phyloP scores from a whole-genome alignment of 139 green algal genomes.

The Chlamydomonas sphaeroides region DNA sequence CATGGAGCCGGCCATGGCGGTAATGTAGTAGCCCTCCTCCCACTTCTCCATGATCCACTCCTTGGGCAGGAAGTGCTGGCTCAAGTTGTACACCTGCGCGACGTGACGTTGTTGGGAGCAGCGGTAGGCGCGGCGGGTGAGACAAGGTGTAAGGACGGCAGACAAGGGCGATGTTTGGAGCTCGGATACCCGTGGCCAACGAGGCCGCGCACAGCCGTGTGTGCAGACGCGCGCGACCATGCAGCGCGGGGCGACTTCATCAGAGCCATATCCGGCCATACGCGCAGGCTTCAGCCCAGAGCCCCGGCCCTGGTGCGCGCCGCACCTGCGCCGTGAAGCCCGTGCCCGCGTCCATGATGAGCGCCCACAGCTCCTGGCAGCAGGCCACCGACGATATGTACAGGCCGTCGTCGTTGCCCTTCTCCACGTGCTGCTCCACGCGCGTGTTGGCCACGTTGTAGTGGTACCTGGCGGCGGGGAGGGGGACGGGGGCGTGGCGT shows the following conservation, averaged over 20 bases:
- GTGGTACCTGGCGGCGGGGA: slow-evolving; percentile 87
- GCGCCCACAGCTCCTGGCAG: slow-evolving; percentile 96
- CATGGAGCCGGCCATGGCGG: slow-evolving; percentile 91
- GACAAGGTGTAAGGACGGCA: too few species aligned
- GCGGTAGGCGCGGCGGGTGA: too few species aligned
- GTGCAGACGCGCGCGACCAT: too few species aligned
- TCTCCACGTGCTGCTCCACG: slow-evolving; percentile 86
- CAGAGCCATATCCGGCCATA: too few species aligned
- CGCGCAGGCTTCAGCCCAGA: too few species aligned
- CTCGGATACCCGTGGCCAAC: too few species aligned
- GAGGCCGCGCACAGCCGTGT: too few species aligned
- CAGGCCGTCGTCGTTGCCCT: slow-evolving; percentile 96
- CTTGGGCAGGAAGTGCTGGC: slow-evolving; percentile 96
- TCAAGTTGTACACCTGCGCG: slow-evolving; percentile 84
- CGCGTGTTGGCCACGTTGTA: slow-evolving; percentile 98
- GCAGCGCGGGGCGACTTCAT: too few species aligned
- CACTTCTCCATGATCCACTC: slow-evolving; percentile 99
- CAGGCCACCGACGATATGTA: slow-evolving; percentile 96
- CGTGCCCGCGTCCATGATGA: slow-evolving; percentile 87
- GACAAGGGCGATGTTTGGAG: too few species aligned
- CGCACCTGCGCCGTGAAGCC: slow-evolving; percentile 86
- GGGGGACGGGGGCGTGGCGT: too few species aligned
- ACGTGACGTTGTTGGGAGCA: too few species aligned
- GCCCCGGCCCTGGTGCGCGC: neutral
- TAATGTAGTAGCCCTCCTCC: slow-evolving; percentile 99